Percentiles rank a stretch among this genome's conserved stretches.
These are phyloP conservation scores for Dispira parvispora DNA, from an alignment of 192 early-diverging fungal species.

Conservation along the genomic window DNA sequence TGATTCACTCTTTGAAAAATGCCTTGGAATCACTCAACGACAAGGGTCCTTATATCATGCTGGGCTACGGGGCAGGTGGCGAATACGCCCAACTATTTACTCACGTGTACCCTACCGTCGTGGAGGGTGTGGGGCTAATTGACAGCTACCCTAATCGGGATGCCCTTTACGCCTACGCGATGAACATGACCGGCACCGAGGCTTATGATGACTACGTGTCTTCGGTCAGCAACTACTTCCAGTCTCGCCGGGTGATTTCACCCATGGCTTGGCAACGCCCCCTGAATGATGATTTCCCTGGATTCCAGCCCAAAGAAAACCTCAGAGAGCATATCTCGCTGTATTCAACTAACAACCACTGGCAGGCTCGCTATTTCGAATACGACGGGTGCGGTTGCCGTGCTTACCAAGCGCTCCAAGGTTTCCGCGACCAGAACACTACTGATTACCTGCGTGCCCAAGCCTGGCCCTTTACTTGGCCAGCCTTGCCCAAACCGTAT, in stretches of 20 bases:
- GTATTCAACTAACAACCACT: constrained; percentile 29
- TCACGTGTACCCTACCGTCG: constrained; percentile 22
- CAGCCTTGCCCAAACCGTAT: constrained; percentile 16
- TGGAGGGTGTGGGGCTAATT: constrained; percentile 25
- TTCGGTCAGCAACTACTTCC: constrained; percentile 16
- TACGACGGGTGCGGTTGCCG: constrained; percentile 27
- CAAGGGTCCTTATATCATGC: constrained; percentile 23
- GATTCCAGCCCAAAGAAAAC: constrained; percentile 20
- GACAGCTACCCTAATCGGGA: constrained; percentile 30
- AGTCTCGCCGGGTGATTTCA: constrained; percentile 24
- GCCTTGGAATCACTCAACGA: constrained; percentile 25
- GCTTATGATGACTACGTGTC: constrained; percentile 8
- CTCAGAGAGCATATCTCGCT: constrained; percentile 24
- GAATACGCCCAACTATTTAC: constrained; percentile 33
- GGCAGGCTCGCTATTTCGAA: constrained; percentile 33
- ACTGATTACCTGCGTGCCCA: constrained; percentile 23
- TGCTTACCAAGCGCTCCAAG: constrained; percentile 23
- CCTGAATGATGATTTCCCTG: constrained; percentile 21
- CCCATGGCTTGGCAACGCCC: constrained; percentile 27
- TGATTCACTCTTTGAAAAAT: constrained; percentile 27
- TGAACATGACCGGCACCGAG: constrained; percentile 25
- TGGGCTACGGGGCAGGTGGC: constrained; percentile 34
- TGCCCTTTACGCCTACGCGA: constrained; percentile 26
- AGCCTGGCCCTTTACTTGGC: constrained; percentile 33
- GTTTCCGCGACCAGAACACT: constrained; percentile 18